Percentiles rank a stretch among this genome's conserved stretches.
Evolutionary conservation across 1,139 yeast genomes (phyloP).

Genomic region (Pichia sp.): DNA sequence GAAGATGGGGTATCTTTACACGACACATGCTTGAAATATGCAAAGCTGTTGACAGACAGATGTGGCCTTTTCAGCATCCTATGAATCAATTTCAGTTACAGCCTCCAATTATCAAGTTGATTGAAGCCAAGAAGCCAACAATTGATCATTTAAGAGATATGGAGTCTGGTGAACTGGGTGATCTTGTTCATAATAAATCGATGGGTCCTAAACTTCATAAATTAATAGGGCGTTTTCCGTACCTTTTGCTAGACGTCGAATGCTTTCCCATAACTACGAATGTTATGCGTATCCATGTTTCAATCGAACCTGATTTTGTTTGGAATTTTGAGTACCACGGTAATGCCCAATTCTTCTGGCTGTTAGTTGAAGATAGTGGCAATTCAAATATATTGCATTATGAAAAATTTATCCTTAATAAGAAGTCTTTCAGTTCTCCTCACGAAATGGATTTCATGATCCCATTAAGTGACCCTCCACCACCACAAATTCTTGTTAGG

Average conservation of each 20-base stretch:
- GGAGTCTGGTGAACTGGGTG: conserved; percentile 78
- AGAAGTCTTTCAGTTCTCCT: conserved; percentile 45
- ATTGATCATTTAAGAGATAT: conserved; percentile 72
- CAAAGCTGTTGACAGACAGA: conserved; percentile 74
- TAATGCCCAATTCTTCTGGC: conserved; percentile 83
- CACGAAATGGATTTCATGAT: conserved; percentile 90
- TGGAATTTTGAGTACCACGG: conserved; percentile 89
- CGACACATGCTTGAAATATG: conserved; percentile 73
- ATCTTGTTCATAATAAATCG: conserved; percentile 72
- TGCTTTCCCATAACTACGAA: conserved; percentile 87
- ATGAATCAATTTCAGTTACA: conserved; percentile 81
- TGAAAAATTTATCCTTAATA: conserved; percentile 69
- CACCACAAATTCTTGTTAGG: conserved; percentile 79
- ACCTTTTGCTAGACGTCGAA: conserved; percentile 66
- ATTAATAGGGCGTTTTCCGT: conserved; percentile 70
- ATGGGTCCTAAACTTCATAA: conserved; percentile 65
- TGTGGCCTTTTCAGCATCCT: conserved; percentile 94
- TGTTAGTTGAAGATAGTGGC: conserved; percentile 82
- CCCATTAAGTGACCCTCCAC: conserved; percentile 82
- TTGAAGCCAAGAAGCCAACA: conserved; percentile 61
- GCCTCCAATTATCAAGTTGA: conserved; percentile 54
- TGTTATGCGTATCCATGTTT: conserved; percentile 77
- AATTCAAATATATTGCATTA: conserved; percentile 72
- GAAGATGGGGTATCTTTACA: conserved; percentile 86
- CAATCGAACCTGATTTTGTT: conserved; percentile 66